Base-by-base conservation (phyloP, 2,329 filamentous ascomycete species). In the Colletotrichum spaethianum region DNA sequence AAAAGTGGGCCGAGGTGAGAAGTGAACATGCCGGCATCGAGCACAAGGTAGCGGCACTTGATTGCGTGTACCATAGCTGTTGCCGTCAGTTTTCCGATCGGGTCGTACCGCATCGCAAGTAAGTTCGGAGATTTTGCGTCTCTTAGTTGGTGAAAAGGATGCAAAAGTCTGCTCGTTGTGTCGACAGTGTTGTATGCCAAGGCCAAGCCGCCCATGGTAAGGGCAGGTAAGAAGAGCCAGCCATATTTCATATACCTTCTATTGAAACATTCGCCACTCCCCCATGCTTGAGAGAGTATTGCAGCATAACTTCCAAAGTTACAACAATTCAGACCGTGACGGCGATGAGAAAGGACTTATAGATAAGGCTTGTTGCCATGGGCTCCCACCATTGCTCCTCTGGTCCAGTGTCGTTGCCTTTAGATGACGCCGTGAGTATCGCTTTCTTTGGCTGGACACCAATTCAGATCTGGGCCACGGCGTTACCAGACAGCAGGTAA, bases 241-340 rank as follows among this genome's bases (percentile, higher is more conserved):
- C 23, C 31, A 26, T 53, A 63, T 11, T 53, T 63, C 33, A 26
- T n/a, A 31, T 63, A 63, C 46, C 61, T 12, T 63, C 61, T 1
- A 8, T 52, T 14, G 61, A 42, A 14, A 63, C 60, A 5, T 11
- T 18, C 1, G n/a, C 44, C 28, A 63, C 8, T 3, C 60, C 60
- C 18, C 48, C 31, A 18, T 42, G 20, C 20, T 38, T 42, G 18
- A 50, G 14, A 12, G 60, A 63, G 3, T 36, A 42, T 6, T 63
- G 60, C 28, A 63, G 18, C 12, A 63, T 7, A 5, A 31, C 48
- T n/a, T 63, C 60, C 7, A 63, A 16, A 14, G 60, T 28, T 9
- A 28, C 60, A 12, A 63, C 23, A 20, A 63, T 16, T 7, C 7
- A 20, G 12, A 52, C 6, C 3, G 60, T 50, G 33, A 52, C 16